Evolutionary conservation across 306 rosid species (phyloP).

Genomic region (Rosa rugosa): DNA sequence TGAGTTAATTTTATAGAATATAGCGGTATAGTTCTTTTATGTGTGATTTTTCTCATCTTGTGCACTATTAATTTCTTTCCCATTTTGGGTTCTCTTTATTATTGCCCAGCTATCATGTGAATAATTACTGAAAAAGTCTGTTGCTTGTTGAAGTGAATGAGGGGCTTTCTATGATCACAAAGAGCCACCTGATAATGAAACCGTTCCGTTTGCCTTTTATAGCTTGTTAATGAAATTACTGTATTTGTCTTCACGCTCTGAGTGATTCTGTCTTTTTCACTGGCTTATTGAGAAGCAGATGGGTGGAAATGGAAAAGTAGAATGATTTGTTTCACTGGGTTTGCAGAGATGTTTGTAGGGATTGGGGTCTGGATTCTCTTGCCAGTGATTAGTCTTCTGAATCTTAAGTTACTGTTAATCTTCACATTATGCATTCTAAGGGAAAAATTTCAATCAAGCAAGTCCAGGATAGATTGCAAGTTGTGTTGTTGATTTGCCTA

Average conservation of each 20-base stretch:
- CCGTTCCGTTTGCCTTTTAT: neutral
- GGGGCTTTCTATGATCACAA: neutral
- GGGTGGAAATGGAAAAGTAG: neutral
- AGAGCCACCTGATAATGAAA: neutral
- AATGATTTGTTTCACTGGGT: neutral
- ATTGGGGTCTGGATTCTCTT: neutral
- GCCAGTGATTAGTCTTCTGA: neutral
- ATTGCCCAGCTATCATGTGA: neutral
- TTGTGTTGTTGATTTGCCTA: neutral
- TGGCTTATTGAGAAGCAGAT: neutral
- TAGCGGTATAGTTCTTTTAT: slow-evolving; percentile 12
- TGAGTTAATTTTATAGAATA: slow-evolving; percentile 8
- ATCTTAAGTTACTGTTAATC: neutral
- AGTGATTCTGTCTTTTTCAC: neutral
- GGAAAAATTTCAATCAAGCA: neutral
- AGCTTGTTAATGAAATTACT: slow-evolving; percentile 4
- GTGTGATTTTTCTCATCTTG: slow-evolving; percentile 4
- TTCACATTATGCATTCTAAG: neutral
- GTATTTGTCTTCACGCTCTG: neutral
- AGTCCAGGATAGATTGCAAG: slow-evolving; percentile 4
- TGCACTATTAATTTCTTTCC: neutral
- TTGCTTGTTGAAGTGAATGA: slow-evolving; percentile 12
- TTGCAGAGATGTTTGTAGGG: neutral
- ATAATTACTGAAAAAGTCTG: neutral
- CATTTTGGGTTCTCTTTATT: neutral